Percentiles rank a stretch among this genome's conserved stretches.
Conservation (phyloP, 2,329 filamentous ascomycete genomes). For the Venturiaceae sp. region DNA sequence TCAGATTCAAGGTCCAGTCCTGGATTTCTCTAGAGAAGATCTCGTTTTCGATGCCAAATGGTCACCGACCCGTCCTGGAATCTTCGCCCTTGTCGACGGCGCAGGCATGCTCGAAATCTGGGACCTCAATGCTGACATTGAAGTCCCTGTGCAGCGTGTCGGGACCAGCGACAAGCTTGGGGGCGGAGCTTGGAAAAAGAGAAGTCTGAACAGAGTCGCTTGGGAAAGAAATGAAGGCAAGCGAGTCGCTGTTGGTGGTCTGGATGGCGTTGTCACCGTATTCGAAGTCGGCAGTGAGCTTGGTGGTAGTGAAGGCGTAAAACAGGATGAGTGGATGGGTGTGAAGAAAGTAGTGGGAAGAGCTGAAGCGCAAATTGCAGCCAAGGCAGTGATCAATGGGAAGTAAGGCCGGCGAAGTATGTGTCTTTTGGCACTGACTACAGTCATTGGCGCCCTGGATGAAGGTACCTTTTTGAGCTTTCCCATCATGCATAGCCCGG, state of each 20-base stretch:
- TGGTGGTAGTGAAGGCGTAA: slow-evolving; percentile 74
- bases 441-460: neutral
- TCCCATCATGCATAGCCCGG: neutral
- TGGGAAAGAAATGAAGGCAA: slow-evolving; percentile 90
- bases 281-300: slow-evolving; percentile 82
- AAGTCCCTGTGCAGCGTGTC: slow-evolving; percentile 79
- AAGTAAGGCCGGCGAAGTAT: neutral
- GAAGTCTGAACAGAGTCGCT: slow-evolving; percentile 85
- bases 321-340: slow-evolving; percentile 82
- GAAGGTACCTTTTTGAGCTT: neutral
- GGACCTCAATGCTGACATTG: slow-evolving; percentile 86
- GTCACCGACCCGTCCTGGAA: slow-evolving; percentile 87
- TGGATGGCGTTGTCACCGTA: slow-evolving; percentile 82
- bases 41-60: slow-evolving; percentile 94
- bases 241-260: slow-evolving; percentile 78
- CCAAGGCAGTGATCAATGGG: slow-evolving; percentile 2
- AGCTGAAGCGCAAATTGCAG: slow-evolving; percentile 5
- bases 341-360: slow-evolving; percentile 72
- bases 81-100: slow-evolving; percentile 91
- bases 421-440: too few species aligned
- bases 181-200: slow-evolving; percentile 50
- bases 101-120: slow-evolving; percentile 88
- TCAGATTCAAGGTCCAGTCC: slow-evolving; percentile 46
- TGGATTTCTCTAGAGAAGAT: slow-evolving; percentile 90
- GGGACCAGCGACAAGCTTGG: slow-evolving; percentile 40